A percentile compares a stretch with the other conserved stretches of the same genome.
These are phyloP conservation scores for Monosporascus sp. DNA, from an alignment of 2,329 filamentous ascomycete genomes.

Conservation along the genomic window DNA sequence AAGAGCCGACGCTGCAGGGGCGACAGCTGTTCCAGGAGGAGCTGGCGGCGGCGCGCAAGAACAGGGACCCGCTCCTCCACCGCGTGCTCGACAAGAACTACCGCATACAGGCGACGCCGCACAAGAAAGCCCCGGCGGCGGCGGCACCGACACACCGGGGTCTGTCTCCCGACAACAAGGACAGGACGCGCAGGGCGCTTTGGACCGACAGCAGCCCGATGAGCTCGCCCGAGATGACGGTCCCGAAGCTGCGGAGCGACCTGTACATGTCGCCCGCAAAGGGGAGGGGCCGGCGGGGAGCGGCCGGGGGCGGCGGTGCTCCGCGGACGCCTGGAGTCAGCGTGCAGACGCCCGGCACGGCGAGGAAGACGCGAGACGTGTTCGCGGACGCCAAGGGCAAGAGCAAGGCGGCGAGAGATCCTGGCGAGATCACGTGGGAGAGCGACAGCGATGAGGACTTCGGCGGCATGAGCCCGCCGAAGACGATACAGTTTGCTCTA, in stretches of 20 bases:
- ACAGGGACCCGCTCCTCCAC: constrained; percentile 76
- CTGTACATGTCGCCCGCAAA: constrained; percentile 73
- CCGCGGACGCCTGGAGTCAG: constrained; percentile 77
- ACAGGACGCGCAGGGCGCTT: constrained; percentile 27
- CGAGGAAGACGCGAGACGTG: constrained; percentile 44
- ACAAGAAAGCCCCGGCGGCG: constrained; percentile 41
- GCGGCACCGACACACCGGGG: constrained; percentile 22
- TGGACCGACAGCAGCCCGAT: constrained; percentile 57
- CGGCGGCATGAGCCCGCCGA: constrained; percentile 80
- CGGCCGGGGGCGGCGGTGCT: constrained; percentile 36
- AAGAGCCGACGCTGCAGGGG: constrained; percentile 23
- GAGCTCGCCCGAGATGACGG: constrained; percentile 72
- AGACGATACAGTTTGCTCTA: constrained; percentile 83
- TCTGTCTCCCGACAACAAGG: constrained; percentile 20
- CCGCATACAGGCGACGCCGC: constrained; percentile 85
- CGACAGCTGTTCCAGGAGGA: constrained; percentile 8
- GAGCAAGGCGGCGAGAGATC: constrained; percentile 27
- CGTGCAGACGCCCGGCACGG: constrained; percentile 68
- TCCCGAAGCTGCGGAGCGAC: constrained; percentile 77
- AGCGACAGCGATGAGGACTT: constrained; percentile 67
- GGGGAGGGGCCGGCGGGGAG: constrained; percentile 34
- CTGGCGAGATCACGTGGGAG: constrained; percentile 63
- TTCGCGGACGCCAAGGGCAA: constrained; percentile 29
- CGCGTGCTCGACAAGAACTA: constrained; percentile 94
- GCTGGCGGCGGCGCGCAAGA: constrained; percentile 25